Conservation (phyloP, 2,329 filamentous ascomycete species). For the Podosphaera xanthii region DNA sequence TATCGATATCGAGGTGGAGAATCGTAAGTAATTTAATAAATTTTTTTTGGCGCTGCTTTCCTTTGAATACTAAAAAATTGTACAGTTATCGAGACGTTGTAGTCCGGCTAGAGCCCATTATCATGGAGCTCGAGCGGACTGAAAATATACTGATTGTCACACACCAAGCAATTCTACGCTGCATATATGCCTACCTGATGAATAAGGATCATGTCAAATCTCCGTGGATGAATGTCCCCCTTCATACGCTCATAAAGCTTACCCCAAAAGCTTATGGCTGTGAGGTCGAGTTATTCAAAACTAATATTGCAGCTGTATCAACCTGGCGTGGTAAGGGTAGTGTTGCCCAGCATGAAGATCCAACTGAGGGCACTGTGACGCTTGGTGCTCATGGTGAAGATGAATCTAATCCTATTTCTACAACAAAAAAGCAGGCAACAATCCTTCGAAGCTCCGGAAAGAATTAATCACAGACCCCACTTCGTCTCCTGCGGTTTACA, state of each 20-base stretch:
- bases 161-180: slow-evolving; percentile 86
- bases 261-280: slow-evolving; percentile 89
- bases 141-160: slow-evolving; percentile 97
- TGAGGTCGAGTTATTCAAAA: slow-evolving; percentile 66
- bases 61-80: not conserved
- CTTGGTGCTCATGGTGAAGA: slow-evolving; percentile 3
- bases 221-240: slow-evolving; percentile 95
- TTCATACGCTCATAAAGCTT: slow-evolving; percentile 90
- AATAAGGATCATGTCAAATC: slow-evolving; percentile 81
- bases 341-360: slow-evolving; percentile 59
- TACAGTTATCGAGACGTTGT: slow-evolving; percentile 67
- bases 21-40: slow-evolving; percentile 25
- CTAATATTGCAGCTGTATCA: slow-evolving; percentile 84
- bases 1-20: slow-evolving; percentile 95
- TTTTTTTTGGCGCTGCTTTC: not conserved
- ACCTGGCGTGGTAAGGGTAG: slow-evolving; percentile 91
- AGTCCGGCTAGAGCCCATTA: slow-evolving; percentile 92
- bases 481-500: not conserved
- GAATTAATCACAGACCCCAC: not conserved
- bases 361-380: slow-evolving; percentile 7
- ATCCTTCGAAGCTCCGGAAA: not conserved
- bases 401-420: not conserved
- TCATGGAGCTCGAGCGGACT: slow-evolving; percentile 92
- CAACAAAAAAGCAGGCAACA: not conserved
- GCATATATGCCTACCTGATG: slow-evolving; percentile 98